Base-by-base conservation (phyloP, 768 basidiomycete species). In the Phaeotremella skinneri region DNA sequence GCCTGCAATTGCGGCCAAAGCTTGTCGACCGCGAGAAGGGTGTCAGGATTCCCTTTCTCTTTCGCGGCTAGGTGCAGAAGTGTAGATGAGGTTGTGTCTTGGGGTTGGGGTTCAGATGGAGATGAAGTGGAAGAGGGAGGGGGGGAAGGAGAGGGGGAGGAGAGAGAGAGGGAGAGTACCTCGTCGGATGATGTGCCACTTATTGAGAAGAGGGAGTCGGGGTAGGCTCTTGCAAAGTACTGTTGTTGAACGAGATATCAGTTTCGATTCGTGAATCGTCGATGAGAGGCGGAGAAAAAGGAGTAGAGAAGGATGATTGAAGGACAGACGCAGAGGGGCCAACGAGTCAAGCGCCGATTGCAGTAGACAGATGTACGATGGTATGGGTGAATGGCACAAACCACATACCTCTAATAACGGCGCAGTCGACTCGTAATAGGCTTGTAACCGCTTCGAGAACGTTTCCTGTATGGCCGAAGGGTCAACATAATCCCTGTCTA, bases 171-270 rank as follows among this genome's bases (percentile, higher is more conserved):
- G 53, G 67, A 63, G 61, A 69, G 71, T 72, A 78, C 76, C 75
- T 77, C 78, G 67, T 78, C 74, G 54, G 71, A 74, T 61, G 73
- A 70, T 54, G 73, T 69, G 23, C 78, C 78, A 52, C 66, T 68
- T 47, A 78, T 58, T 52, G 71, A 70, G 51, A 74, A 67, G 25
- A 75, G 67, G 29, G 67, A 55, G 11, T 64, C 66, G 32, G 74
- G 74, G 52, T 75, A 75, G 13, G 66, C 59, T 49, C 67, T 55
- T 37, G 70, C 62, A 56, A 76, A 77, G 70, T 73, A 78, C 69
- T 74, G 42, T 17, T n/a, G n/a, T n/a, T n/a, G n/a, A n/a, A n/a
- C n/a, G n/a, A n/a, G n/a, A n/a, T n/a, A n/a, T n/a, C n/a, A n/a
- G n/a, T n/a, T n/a, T n/a, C n/a, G n/a, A n/a, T n/a, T n/a, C n/a